Evolutionary conservation across 2,329 filamentous ascomycete species (phyloP).

Genomic region (Pseudogymnoascus sp.): DNA sequence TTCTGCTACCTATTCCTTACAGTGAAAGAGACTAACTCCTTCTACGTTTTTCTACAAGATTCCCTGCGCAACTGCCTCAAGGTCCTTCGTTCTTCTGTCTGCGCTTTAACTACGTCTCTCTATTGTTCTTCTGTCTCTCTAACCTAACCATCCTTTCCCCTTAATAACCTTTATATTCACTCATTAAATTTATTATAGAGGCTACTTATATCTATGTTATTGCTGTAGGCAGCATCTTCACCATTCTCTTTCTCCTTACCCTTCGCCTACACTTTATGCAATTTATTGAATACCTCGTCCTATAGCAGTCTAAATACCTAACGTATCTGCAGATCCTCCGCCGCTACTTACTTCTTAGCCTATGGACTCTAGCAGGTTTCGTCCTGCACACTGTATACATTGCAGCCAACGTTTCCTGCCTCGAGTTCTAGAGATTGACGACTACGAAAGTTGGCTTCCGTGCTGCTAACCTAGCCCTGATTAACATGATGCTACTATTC

Average conservation of each 20-base stretch:
- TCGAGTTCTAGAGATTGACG: neutral
- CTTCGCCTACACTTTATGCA: slow-evolving; percentile 11
- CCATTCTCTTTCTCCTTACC: slow-evolving; percentile 19
- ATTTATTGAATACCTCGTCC: slow-evolving; percentile 13
- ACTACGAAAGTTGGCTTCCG: neutral
- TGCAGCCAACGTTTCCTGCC: slow-evolving; percentile 3
- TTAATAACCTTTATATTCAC: too few relatives aligned
- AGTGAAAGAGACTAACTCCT: neutral
- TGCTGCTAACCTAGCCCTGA: slow-evolving; percentile 14
- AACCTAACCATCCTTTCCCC: too few relatives aligned
- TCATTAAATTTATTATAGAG: too few relatives aligned
- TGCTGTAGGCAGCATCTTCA: slow-evolving; percentile 21
- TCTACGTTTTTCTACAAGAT: neutral
- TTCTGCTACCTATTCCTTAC: neutral
- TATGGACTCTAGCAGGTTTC: slow-evolving; percentile 18
- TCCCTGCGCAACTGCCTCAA: neutral
- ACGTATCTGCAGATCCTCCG: slow-evolving; percentile 21
- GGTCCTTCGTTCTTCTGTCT: neutral
- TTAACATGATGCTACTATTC: slow-evolving; percentile 17
- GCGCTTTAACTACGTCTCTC: neutral
- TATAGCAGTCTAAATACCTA: slow-evolving; percentile 19
- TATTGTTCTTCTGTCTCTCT: too few relatives aligned
- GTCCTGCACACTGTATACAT: slow-evolving; percentile 10
- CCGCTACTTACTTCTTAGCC: slow-evolving; percentile 16
- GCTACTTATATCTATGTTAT: slow-evolving; percentile 20